A percentile compares a stretch with the other conserved stretches of the same genome.
These are phyloP conservation scores for Neonectria faginata DNA, from an alignment of 2,329 filamentous ascomycete genomes.

Conservation along the genomic window DNA sequence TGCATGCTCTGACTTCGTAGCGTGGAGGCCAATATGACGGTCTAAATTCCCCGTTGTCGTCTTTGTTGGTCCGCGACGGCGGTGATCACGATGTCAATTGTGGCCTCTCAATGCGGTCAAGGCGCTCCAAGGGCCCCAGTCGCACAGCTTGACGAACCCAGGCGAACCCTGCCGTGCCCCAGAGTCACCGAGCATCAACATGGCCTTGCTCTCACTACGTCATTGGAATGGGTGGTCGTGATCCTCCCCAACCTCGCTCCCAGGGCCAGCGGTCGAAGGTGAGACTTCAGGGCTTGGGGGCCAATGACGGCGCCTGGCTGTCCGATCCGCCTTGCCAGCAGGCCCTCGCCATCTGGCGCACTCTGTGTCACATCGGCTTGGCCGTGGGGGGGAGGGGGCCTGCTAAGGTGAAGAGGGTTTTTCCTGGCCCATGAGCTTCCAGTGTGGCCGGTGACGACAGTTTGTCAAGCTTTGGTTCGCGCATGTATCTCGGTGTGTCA, in stretches of 20 bases:
- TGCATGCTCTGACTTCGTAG: neutral
- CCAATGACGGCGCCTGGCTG: conserved; percentile 32
- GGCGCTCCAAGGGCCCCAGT: conserved; percentile 33
- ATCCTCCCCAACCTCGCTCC: conserved; percentile 36
- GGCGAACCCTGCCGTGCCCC: conserved; percentile 38
- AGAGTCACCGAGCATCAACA: conserved; percentile 35
- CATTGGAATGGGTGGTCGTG: conserved; percentile 37
- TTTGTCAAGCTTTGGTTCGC: conserved; percentile 27
- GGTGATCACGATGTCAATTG: conserved; percentile 35
- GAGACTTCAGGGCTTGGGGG: conserved; percentile 32
- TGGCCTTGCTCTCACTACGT: conserved; percentile 36
- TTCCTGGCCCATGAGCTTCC: conserved; percentile 29
- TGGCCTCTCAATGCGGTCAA: conserved; percentile 32
- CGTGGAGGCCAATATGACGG: neutral
- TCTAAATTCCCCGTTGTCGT: conserved; percentile 1
- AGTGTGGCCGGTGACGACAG: conserved; percentile 31
- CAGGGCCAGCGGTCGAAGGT: conserved; percentile 27
- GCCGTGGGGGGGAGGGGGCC: conserved; percentile 40
- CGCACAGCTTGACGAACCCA: conserved; percentile 24
- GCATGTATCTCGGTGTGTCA: conserved; percentile 41
- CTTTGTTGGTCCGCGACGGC: conserved; percentile 32
- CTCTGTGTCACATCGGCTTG: conserved; percentile 40
- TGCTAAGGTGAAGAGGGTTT: conserved; percentile 33
- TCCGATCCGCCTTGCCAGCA: conserved; percentile 30
- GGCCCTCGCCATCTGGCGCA: conserved; percentile 20